Conservation (phyloP, 352 stramenopile species). For the Blastocystis sp. region DNA sequence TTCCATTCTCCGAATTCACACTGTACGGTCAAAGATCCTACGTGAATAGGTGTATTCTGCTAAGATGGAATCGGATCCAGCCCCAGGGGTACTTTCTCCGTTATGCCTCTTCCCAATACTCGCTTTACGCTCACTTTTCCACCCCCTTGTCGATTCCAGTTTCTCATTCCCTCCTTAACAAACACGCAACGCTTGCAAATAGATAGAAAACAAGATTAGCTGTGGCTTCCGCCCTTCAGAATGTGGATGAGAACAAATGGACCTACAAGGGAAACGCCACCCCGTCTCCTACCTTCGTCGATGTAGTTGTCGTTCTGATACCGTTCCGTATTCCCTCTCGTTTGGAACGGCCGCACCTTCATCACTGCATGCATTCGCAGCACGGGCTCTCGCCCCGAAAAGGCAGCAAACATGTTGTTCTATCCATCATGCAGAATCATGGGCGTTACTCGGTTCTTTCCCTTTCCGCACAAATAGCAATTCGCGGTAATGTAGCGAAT, state of each 20-base stretch:
- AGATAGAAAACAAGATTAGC: background rate
- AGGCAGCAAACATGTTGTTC: slow-evolving; percentile 52
- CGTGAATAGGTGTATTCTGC: slow-evolving; percentile 7
- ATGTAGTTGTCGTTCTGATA: slow-evolving; percentile 70
- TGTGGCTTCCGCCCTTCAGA: slow-evolving; percentile 56
- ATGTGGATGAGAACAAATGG: slow-evolving; percentile 69
- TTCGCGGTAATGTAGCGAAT: slow-evolving; percentile 69
- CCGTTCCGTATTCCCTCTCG: slow-evolving; percentile 51
- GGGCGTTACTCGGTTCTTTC: slow-evolving; percentile 27
- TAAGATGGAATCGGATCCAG: background rate
- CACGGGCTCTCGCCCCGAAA: slow-evolving; percentile 61
- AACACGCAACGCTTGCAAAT: background rate
- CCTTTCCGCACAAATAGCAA: slow-evolving; percentile 66
- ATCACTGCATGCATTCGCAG: slow-evolving; percentile 69
- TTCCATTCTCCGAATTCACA: background rate
- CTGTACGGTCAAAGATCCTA: slow-evolving; percentile 1
- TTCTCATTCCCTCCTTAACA: background rate
- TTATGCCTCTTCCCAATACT: background rate
- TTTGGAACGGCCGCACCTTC: slow-evolving; percentile 45
- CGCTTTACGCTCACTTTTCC: background rate
- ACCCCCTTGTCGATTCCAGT: background rate
- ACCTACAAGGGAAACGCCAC: slow-evolving; percentile 4
- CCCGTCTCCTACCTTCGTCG: slow-evolving; percentile 15
- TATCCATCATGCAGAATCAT: slow-evolving; percentile 8
- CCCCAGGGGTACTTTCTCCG: background rate